Base-by-base conservation (phyloP, 306 rosid genomes). In the Abrus precatorius region DNA sequence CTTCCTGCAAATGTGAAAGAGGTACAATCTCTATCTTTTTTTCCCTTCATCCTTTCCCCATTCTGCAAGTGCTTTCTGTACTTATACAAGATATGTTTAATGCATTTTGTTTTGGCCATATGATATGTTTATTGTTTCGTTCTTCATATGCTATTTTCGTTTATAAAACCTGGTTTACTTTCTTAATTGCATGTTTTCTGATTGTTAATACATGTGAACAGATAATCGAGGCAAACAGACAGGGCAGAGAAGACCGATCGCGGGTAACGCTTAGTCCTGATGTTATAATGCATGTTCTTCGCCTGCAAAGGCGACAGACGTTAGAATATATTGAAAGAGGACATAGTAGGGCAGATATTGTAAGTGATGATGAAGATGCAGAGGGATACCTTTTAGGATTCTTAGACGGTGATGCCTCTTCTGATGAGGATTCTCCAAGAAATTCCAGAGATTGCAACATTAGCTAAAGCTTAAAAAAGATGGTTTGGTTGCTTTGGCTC, bases 261-360 rank as follows among this genome's bases (percentile, higher is more conserved):
- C 78, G 79, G 45, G 82, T 83, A 34, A 78, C 85, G 10, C 86
- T 87, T 64, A 74, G 80, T 57, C 92, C 89, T 29, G 87, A 83
- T 80, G 85, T 80, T 66, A 76, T 87, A 41, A 83, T 83, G 92
- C 89, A 87, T 61, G 86, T 85, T 70, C 69, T 87, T 75, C 90
- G 88, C 52, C 75, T 89, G 73, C 92, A 89, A 84, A 87, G 92
- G 80, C 85, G 86, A 44, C 92, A 87, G 38, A 70, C 90, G 34
- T 44, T 62, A 78, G 83, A 76, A 5, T 86, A 76, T 55, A 40
- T 32, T 49, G 92, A 89, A 82, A 86, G 88, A 75, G 83, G 89
- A 55, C 33, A 87, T 50, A 49, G 41, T 62, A 49, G 80, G 44
- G 85, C 75, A 72, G 89, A 82, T 80, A 83, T 80, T 53, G 83